Evolutionary conservation across 306 rosid species (phyloP).

Genomic region (Argentina anserina): DNA sequence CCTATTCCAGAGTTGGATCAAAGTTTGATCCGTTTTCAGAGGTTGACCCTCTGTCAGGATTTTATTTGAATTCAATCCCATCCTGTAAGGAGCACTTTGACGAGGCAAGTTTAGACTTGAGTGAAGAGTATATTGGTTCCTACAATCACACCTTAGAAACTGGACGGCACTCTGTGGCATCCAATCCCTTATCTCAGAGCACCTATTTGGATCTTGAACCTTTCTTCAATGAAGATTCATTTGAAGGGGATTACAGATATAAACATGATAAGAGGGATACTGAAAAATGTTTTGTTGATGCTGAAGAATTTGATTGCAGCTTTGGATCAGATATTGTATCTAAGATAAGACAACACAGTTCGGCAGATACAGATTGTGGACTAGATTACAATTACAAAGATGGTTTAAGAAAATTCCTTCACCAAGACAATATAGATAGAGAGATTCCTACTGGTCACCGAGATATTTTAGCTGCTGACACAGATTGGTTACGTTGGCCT

Average conservation of each 20-base stretch:
- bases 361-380: conserved; percentile 32
- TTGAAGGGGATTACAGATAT: conserved; percentile 22
- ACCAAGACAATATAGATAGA: conserved; percentile 21
- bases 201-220: conserved; percentile 36
- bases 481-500: conserved; percentile 30
- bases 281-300: conserved; percentile 18
- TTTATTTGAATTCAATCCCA: conserved; percentile 20
- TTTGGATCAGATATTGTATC: conserved; percentile 29
- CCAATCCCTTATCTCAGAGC: conserved; percentile 29
- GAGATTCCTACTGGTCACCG: conserved; percentile 27
- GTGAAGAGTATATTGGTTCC: conserved; percentile 27
- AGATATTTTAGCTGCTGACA: conserved; percentile 35
- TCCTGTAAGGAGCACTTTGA: conserved; percentile 18
- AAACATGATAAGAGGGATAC: conserved; percentile 32
- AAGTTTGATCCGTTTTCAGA: conserved; percentile 30
- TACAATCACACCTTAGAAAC: conserved; percentile 32
- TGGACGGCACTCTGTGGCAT: conserved; percentile 31
- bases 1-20: conserved; percentile 31
- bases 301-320: conserved; percentile 34
- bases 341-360: conserved; percentile 29
- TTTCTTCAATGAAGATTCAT: conserved; percentile 32
- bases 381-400: conserved; percentile 31
- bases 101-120: conserved; percentile 36
- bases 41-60: conserved; percentile 32
- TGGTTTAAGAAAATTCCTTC: conserved; percentile 31